Evolutionary conservation across 177 flowering plant genomes (phyloP), one percentile per base, ranked within the genome.

Genomic region (Vitis hybrid): DNA sequence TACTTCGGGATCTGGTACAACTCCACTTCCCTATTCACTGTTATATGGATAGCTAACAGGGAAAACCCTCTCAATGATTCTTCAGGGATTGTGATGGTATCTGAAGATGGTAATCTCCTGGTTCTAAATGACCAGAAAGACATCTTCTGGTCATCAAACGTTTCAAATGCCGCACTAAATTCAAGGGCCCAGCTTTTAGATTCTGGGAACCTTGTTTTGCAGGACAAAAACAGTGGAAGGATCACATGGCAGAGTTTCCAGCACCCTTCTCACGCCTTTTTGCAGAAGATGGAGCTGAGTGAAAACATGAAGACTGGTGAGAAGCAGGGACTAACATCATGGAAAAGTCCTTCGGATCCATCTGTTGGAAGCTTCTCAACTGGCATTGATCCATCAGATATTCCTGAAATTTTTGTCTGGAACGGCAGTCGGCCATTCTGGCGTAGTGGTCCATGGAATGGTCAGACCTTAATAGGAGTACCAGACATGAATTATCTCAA

Each of bases 401-500:
- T 70, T 34, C 80, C 78, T 2, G 73, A 84, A 57, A 2, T 67
- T 0, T 65, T 73, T 32, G 62, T 80, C 6, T 76, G 81, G 83
- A 67, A 71, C 6, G 68, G 72, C 3, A 61, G 61, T 13, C 45
- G 23, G 3, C 76, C 61, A 2, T 30, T 66, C 21, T 84, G 81
- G 80, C 51, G 85, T 11, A 80, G 78, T 14, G 87, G 87, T 11
- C 82, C 75, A 1, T 84, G 87, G 85, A 80, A 80, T 32, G 81
- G 82, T 6, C 69, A 64, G 65, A 60, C 71, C 19, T 76, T 81
- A 18, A 74, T 73, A 10, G 85, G 85, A 11, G 39, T 80, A 15
- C 80, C 56, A 4, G 50, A 19, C 2, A 78, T 80, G 80, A 66
- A 32, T 0, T 74, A 76, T 45, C 34, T 72, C 6, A 49, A 71